A percentile compares a stretch with the other conserved stretches of the same genome.
These are phyloP conservation scores for Globisporangium paddicum DNA, from an alignment of 352 stramenopile species.

Conservation along the genomic window DNA sequence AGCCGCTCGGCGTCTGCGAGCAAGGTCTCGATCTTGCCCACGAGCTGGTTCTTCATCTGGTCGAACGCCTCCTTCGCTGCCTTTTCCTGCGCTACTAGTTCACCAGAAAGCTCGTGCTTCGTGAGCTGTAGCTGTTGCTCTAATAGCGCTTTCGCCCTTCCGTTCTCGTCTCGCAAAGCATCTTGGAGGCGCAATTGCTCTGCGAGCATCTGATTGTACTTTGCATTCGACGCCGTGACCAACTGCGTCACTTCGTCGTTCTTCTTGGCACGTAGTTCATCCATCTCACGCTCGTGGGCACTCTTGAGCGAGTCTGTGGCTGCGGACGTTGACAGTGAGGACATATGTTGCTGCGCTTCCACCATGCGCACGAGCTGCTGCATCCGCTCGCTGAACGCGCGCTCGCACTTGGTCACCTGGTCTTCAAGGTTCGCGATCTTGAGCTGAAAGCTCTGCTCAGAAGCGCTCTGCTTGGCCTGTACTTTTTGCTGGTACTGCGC, in stretches of 20 bases:
- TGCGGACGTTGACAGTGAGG: conserved; percentile 9
- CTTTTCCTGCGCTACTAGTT: conserved; percentile 5
- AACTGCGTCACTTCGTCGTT: conserved; percentile 57
- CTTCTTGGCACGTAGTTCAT: conserved; percentile 34
- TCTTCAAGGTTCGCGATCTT: conserved; percentile 39
- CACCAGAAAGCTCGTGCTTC: conserved; percentile 6
- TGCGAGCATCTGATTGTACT: conserved; percentile 72
- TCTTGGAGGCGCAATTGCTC: conserved; percentile 67
- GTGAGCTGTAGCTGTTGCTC: conserved; percentile 15
- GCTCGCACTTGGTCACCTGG: conserved; percentile 28
- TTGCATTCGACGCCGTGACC: conserved; percentile 60
- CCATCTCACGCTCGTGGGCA: conserved; percentile 18
- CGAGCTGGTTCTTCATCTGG: conserved; percentile 43
- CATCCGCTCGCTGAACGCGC: conserved; percentile 37
- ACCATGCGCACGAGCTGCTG: conserved; percentile 33
- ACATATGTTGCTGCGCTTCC: conserved; percentile 23
- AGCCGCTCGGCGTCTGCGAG: conserved; percentile 43
- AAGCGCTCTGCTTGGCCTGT: conserved; percentile 10
- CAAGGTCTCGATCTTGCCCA: conserved; percentile 62
- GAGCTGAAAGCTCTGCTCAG: conserved; percentile 31
- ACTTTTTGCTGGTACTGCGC: conserved; percentile 26
- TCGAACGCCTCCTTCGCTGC: conserved; percentile 26
- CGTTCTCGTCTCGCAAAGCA: conserved; percentile 26
- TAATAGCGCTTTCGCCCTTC: conserved; percentile 7
- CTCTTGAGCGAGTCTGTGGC: conserved; percentile 10